These are phyloP conservation scores for Fomitopsis betulina DNA, from an alignment of 1,284 basidiomycete species.

Conservation along the genomic window DNA sequence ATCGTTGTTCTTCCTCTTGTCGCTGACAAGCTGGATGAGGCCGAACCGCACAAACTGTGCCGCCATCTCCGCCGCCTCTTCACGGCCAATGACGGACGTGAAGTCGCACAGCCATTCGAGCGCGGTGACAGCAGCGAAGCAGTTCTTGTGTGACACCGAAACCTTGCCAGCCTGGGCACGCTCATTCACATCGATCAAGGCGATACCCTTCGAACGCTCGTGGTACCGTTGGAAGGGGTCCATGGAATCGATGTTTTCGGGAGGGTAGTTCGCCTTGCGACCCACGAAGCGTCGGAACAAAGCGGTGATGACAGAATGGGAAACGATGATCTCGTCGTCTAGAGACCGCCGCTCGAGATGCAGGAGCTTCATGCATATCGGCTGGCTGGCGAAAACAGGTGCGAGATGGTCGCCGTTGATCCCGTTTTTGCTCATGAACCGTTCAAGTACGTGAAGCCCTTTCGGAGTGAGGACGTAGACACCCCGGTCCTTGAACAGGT, in stretches of 20 bases:
- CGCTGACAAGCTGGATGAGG: conserved; percentile 82
- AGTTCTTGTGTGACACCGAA: conserved; percentile 58
- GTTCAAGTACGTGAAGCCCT: conserved; percentile 96
- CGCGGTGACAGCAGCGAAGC: conserved; percentile 83
- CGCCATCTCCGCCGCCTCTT: conserved; percentile 96
- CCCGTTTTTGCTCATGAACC: conserved; percentile 99
- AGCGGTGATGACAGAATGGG: conserved; percentile 89
- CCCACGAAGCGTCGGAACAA: conserved; percentile 95
- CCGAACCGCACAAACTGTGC: conserved; percentile 98
- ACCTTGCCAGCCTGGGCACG: conserved; percentile 49
- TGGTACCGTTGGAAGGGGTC: conserved; percentile 77
- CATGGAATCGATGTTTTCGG: conserved; percentile 39
- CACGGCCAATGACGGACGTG: conserved; percentile 91
- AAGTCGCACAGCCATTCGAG: conserved; percentile 98
- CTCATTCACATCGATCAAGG: conserved; percentile 64
- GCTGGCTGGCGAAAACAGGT: conserved; percentile 86
- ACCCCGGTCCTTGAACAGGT: conserved; percentile 95
- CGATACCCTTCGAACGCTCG: conserved; percentile 76
- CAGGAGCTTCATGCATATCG: conserved; percentile 97
- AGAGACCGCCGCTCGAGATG: conserved; percentile 90
- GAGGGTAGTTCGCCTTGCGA: conserved; percentile 73
- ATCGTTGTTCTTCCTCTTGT: conserved; percentile 85
- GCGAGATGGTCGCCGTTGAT: conserved; percentile 93
- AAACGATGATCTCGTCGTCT: conserved; percentile 98
- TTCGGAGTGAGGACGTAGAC: conserved; percentile 96